Percentiles rank a stretch among this genome's conserved stretches.
Evolutionary conservation across 2,329 filamentous ascomycete species (phyloP).

Genomic region (Coleophoma crateriformis): DNA sequence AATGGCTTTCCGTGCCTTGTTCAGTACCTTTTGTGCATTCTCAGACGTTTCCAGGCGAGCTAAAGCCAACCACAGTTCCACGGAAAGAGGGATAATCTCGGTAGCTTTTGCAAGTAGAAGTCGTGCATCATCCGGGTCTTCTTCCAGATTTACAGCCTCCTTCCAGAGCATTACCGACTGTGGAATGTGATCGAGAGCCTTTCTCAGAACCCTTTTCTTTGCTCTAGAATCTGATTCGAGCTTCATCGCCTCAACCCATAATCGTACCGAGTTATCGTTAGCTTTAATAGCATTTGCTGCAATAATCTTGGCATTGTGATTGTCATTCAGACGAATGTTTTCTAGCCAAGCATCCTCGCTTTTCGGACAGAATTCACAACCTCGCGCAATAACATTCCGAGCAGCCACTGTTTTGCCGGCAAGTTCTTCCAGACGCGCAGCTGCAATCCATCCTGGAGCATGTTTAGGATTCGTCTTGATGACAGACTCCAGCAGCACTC

Average conservation of each 20-base stretch:
- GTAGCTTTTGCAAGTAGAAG: slow-evolving; percentile 90
- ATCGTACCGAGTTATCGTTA: slow-evolving; percentile 78
- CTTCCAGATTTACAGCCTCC: slow-evolving; percentile 90
- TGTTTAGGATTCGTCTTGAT: slow-evolving; percentile 96
- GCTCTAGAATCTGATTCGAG: slow-evolving; percentile 76
- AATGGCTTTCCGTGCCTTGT: slow-evolving; percentile 88
- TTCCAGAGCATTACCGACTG: slow-evolving; percentile 98
- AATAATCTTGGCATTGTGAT: slow-evolving; percentile 91
- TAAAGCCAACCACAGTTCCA: slow-evolving; percentile 92
- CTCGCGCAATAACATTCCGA: slow-evolving; percentile 79
- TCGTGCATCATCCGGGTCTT: slow-evolving; percentile 80
- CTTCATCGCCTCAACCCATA: slow-evolving; percentile 96
- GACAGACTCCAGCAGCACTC: slow-evolving; percentile 89
- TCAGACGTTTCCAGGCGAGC: slow-evolving; percentile 85
- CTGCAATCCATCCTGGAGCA: slow-evolving; percentile 92
- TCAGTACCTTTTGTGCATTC: slow-evolving; percentile 91
- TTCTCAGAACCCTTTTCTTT: slow-evolving; percentile 88
- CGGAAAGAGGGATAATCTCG: slow-evolving; percentile 87
- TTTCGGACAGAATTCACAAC: slow-evolving; percentile 86
- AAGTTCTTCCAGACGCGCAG: slow-evolving; percentile 84
- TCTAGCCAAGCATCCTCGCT: slow-evolving; percentile 96
- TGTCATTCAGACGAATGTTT: slow-evolving; percentile 88
- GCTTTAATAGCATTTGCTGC: slow-evolving; percentile 89
- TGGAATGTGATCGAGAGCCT: slow-evolving; percentile 87
- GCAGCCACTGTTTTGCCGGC: slow-evolving; percentile 89